Conservation (phyloP, 2,329 filamentous ascomycete genomes). For the Clarireedia paspali region DNA sequence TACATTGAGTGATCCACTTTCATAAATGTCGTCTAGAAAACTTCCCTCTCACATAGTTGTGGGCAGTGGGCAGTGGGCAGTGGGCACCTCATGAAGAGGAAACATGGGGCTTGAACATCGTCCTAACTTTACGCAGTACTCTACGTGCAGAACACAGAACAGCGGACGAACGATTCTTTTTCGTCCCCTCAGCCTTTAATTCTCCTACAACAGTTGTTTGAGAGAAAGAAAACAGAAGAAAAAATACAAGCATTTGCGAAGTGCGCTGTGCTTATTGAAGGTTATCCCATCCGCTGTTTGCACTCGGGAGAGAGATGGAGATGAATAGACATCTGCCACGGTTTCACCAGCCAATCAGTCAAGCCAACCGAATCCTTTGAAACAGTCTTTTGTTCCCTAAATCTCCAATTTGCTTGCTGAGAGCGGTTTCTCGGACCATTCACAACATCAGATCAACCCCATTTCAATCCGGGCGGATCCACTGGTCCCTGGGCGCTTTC, state of each 20-base stretch:
- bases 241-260: background rate
- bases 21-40: too few species aligned
- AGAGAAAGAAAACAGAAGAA: background rate
- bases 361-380: conserved; percentile 3
- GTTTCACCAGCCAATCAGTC: background rate
- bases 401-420: conserved; percentile 1
- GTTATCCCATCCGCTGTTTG: background rate
- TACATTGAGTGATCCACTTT: background rate
- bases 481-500: too few species aligned
- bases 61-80: too few species aligned
- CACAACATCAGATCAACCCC: too few species aligned
- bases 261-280: too few species aligned
- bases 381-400: background rate
- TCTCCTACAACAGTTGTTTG: too few species aligned
- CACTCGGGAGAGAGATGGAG: background rate
- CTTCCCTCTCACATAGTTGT: too few species aligned
- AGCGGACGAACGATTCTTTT: background rate
- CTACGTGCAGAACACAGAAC: background rate
- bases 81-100: background rate
- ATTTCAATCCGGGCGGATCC: too few species aligned
- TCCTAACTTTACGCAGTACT: background rate
- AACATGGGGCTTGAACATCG: background rate
- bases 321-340: background rate
- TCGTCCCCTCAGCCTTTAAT: too few species aligned
- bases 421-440: background rate